These are phyloP conservation scores for Trichosporon sp. DNA, from an alignment of 1,284 basidiomycete species.

Conservation along the genomic window DNA sequence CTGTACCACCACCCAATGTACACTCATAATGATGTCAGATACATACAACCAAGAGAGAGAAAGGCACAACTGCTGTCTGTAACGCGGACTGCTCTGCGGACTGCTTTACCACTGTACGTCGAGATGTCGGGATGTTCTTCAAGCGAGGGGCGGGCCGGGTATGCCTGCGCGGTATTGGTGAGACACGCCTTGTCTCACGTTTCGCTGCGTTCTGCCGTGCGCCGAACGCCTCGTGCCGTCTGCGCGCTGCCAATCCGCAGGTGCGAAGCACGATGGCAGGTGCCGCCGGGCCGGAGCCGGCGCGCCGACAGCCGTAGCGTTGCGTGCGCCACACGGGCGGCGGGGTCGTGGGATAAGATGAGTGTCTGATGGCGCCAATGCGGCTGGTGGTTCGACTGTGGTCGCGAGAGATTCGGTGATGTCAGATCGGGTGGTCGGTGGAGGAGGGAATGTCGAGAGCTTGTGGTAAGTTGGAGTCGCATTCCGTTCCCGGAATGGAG, in stretches of 20 bases:
- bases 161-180: neutral
- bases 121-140: too few species aligned
- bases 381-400: neutral
- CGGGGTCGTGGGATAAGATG: neutral
- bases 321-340: too few species aligned
- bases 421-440: neutral
- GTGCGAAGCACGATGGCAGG: too few species aligned
- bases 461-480: neutral
- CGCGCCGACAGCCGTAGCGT: too few species aligned
- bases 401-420: neutral
- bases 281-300: too few species aligned
- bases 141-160: neutral
- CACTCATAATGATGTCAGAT: neutral
- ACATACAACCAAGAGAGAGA: slow-evolving; percentile 1
- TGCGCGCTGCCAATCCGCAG: neutral
- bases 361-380: neutral
- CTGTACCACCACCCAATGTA: slow-evolving; percentile 1
- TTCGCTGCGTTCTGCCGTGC: neutral
- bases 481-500: neutral
- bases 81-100: too few species aligned
- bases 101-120: neutral
- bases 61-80: neutral
- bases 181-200: neutral
- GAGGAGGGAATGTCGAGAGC: neutral
- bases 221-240: neutral